A percentile compares a stretch with the other conserved stretches of the same genome.
These are phyloP conservation scores for Omphalotus guepiniiformis DNA, from an alignment of 768 basidiomycete species.

Conservation along the genomic window DNA sequence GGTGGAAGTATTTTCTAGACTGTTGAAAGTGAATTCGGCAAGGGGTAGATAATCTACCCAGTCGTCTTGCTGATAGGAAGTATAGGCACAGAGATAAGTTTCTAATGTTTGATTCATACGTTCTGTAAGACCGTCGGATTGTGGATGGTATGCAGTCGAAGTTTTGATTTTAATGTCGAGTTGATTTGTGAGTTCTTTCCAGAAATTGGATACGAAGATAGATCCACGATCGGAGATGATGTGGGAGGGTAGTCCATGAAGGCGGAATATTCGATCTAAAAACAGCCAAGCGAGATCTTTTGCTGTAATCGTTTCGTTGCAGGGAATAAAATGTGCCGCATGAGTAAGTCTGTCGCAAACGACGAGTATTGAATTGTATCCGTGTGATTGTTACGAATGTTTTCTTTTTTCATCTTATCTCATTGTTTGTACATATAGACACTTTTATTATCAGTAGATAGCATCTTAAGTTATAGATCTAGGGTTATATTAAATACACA, in stretches of 20 bases:
- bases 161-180: conserved; percentile 12
- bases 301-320: conserved; percentile 22
- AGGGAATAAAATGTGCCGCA: conserved; percentile 38
- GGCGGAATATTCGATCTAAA: conserved; percentile 28
- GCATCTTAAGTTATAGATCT: too few relatives aligned
- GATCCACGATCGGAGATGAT: conserved; percentile 31
- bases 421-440: too few relatives aligned
- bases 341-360: conserved; percentile 38
- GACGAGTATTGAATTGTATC: conserved; percentile 32
- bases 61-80: conserved; percentile 36
- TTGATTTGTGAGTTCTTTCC: conserved; percentile 10
- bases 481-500: too few relatives aligned
- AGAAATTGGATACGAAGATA: conserved; percentile 30
- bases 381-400: too few relatives aligned
- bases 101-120: conserved; percentile 34
- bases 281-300: conserved; percentile 30
- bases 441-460: too few relatives aligned
- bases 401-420: too few relatives aligned
- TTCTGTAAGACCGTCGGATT: conserved; percentile 37
- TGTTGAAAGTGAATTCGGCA: conserved; percentile 40
- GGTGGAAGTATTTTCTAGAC: conserved; percentile 27
- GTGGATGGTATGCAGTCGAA: conserved; percentile 41
- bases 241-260: conserved; percentile 28
- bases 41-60: conserved; percentile 37
- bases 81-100: conserved; percentile 31